Evolutionary conservation across 305 asterid species (phyloP).

Genomic region (Fraxinus xanthoxyloides): DNA sequence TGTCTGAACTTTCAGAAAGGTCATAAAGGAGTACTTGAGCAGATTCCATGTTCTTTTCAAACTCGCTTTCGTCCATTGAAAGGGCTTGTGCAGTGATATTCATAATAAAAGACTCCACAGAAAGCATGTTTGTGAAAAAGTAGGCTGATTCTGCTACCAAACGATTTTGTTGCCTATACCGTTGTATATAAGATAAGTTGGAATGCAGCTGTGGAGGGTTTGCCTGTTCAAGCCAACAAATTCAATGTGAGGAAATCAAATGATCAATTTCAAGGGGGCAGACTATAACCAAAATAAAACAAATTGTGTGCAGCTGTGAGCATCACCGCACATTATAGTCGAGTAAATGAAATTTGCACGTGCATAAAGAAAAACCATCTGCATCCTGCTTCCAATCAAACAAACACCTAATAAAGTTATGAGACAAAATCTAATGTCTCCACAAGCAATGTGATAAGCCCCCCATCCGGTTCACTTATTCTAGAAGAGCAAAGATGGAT

Average conservation of each 20-base stretch:
- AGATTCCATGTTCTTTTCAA: constrained; percentile 68
- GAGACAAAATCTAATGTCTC: too few species aligned
- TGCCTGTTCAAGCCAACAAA: constrained; percentile 50
- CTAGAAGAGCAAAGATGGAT: too few species aligned
- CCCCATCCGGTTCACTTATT: too few species aligned
- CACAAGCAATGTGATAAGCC: too few species aligned
- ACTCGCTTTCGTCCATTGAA: constrained; percentile 78
- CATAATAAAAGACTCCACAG: constrained; percentile 66
- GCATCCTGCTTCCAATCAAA: neutral
- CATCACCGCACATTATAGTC: neutral
- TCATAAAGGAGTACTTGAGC: constrained; percentile 63
- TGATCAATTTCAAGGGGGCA: neutral
- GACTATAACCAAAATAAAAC: neutral
- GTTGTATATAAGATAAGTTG: constrained; percentile 70
- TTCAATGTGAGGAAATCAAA: constrained; percentile 14
- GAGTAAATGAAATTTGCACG: neutral
- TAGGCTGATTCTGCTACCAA: constrained; percentile 80
- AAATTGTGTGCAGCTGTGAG: neutral
- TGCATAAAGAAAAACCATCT: neutral
- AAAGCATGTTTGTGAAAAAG: constrained; percentile 83
- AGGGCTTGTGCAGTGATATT: constrained; percentile 62
- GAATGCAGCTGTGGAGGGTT: constrained; percentile 84
- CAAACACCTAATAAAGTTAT: neutral
- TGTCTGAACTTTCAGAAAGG: constrained; percentile 51
- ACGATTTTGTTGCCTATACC: constrained; percentile 72